Conservation (phyloP, 768 basidiomycete species). For the Asterophora parasitica region DNA sequence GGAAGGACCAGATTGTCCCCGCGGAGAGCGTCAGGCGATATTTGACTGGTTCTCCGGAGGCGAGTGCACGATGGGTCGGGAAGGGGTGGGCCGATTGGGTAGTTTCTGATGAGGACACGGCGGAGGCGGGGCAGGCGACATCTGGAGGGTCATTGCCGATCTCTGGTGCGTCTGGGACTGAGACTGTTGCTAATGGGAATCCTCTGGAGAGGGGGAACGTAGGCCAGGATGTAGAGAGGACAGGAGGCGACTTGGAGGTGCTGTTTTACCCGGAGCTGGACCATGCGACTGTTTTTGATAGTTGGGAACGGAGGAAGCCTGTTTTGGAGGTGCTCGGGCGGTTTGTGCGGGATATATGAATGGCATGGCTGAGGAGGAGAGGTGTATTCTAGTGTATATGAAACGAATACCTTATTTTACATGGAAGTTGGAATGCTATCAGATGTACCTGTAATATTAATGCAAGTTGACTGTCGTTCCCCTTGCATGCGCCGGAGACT, state of each 20-base stretch:
- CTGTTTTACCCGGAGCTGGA: slow-evolving; percentile 33
- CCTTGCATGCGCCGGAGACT: too few relatives aligned
- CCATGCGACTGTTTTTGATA: slow-evolving; percentile 39
- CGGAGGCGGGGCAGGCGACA: not conserved
- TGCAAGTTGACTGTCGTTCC: too few relatives aligned
- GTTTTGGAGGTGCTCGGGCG: slow-evolving; percentile 27
- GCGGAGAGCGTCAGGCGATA: slow-evolving; percentile 30
- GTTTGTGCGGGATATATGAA: slow-evolving; percentile 9
- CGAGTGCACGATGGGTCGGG: slow-evolving; percentile 21
- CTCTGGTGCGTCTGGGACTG: not conserved
- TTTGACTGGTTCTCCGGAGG: slow-evolving; percentile 26
- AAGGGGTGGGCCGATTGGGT: slow-evolving; percentile 9
- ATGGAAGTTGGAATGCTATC: too few relatives aligned
- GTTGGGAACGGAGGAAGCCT: slow-evolving; percentile 20
- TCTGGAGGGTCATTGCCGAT: too few relatives aligned
- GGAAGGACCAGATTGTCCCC: slow-evolving; percentile 37
- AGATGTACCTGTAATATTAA: too few relatives aligned
- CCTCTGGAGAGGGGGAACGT: too few relatives aligned
- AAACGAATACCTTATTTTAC: too few relatives aligned
- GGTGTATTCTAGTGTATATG: too few relatives aligned
- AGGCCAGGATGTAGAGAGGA: not conserved
- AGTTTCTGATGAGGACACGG: not conserved
- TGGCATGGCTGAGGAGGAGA: not conserved
- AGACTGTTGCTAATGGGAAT: too few relatives aligned
- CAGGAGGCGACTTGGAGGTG: slow-evolving; percentile 27